Evolutionary conservation across 1,284 basidiomycete genomes (phyloP).

Genomic region (Coniferiporia sulphurascens): DNA sequence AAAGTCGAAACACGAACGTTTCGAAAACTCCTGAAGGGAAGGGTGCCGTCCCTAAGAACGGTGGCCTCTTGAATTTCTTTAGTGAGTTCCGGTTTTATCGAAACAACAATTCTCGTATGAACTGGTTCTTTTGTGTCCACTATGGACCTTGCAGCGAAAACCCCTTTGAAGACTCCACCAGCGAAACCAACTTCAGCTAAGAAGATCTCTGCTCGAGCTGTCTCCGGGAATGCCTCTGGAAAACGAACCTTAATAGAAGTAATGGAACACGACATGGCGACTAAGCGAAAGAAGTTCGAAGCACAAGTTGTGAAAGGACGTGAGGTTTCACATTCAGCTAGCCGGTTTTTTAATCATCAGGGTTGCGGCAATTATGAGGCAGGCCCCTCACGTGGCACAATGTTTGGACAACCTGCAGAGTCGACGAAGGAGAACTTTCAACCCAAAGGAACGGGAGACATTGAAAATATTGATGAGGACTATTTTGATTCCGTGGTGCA

Average conservation of each 20-base stretch:
- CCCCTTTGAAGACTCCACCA: conserved; percentile 15
- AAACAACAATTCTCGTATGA: not conserved
- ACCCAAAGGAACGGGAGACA: not conserved
- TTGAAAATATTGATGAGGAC: not conserved
- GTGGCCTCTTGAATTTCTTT: conserved; percentile 57
- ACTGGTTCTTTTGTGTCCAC: conserved; percentile 26
- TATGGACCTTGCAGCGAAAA: conserved; percentile 22
- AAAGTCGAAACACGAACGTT: conserved; percentile 28
- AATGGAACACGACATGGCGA: conserved; percentile 56
- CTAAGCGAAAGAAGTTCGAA: conserved; percentile 44
- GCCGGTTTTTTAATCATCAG: conserved; percentile 20
- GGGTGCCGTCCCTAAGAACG: conserved; percentile 31
- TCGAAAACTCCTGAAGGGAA: conserved; percentile 35
- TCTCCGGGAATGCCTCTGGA: conserved; percentile 59
- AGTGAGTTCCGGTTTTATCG: conserved; percentile 36
- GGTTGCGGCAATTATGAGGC: not conserved
- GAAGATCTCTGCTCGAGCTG: conserved; percentile 13
- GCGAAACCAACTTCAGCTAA: conserved; percentile 3
- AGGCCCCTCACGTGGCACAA: not conserved
- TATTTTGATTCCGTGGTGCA: conserved; percentile 43
- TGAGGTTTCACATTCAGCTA: not conserved
- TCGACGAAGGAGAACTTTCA: conserved; percentile 20
- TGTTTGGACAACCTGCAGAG: conserved; percentile 22
- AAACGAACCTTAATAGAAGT: conserved; percentile 67
- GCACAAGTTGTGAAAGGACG: conserved; percentile 19